phyloP scores from a whole-genome alignment of 1,139 yeast species.

The Starmera stellimalicola region DNA sequence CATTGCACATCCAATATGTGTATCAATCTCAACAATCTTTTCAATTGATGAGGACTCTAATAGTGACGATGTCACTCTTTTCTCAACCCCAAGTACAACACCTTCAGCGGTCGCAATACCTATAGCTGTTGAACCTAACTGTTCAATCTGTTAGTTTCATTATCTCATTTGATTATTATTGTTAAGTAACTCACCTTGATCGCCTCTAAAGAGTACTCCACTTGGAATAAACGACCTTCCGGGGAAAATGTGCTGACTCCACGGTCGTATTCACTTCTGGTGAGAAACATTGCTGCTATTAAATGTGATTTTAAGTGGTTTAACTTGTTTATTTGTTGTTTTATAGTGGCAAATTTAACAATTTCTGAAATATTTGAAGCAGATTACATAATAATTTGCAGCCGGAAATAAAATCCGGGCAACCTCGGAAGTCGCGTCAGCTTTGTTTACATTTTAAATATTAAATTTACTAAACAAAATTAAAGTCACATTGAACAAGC shows the following conservation, averaged over 20 bases:
- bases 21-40: conserved; percentile 90
- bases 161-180: background rate
- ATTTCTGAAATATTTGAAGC: too few relatives aligned
- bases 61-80: conserved; percentile 87
- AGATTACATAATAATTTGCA: too few relatives aligned
- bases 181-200: conserved; percentile 47
- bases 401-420: too few relatives aligned
- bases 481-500: too few relatives aligned
- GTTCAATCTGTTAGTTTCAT: conserved; percentile 5
- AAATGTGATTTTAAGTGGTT: background rate
- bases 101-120: conserved; percentile 97
- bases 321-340: background rate
- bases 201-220: conserved; percentile 95
- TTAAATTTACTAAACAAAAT: too few relatives aligned
- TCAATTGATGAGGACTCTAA: conserved; percentile 91
- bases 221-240: conserved; percentile 97
- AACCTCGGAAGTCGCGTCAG: too few relatives aligned
- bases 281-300: conserved; percentile 62
- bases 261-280: conserved; percentile 98
- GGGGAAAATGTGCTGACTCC: conserved; percentile 98
- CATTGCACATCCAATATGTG: conserved; percentile 97
- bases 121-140: conserved; percentile 90
- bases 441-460: too few relatives aligned
- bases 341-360: conserved; percentile 8
- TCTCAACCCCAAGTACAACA: conserved; percentile 92